Evolutionary conservation across 1,284 basidiomycete genomes (phyloP).

Genomic region (Mycena citricolor): DNA sequence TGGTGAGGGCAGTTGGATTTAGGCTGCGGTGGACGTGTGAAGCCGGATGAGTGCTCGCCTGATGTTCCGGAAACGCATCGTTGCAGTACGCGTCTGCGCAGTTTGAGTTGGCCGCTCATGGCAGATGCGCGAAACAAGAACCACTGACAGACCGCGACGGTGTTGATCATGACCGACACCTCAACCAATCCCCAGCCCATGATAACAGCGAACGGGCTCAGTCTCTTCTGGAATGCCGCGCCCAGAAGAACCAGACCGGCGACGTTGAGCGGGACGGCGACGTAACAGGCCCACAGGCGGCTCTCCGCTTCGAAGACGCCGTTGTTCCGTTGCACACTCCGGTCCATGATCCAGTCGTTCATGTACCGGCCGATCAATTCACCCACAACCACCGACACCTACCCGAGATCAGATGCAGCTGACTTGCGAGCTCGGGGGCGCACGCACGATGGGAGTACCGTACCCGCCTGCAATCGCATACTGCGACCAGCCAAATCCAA

Average conservation of each 20-base stretch:
- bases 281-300: conserved; percentile 68
- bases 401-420: not conserved
- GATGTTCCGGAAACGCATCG: conserved; percentile 46
- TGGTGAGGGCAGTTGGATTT: conserved; percentile 24
- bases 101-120: not conserved
- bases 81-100: conserved; percentile 49
- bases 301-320: conserved; percentile 74
- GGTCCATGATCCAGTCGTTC: conserved; percentile 67
- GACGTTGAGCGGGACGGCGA: conserved; percentile 62
- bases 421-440: not conserved
- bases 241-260: conserved; percentile 65
- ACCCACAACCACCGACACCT: conserved; percentile 70
- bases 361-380: conserved; percentile 65
- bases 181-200: conserved; percentile 71
- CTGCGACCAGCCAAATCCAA: conserved; percentile 37
- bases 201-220: conserved; percentile 54
- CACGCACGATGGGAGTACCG: conserved; percentile 60
- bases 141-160: conserved; percentile 59
- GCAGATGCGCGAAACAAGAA: too few species aligned
- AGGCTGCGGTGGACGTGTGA: not conserved
- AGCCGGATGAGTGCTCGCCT: not conserved
- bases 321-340: conserved; percentile 54
- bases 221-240: conserved; percentile 55
- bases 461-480: conserved; percentile 57
- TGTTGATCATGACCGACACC: conserved; percentile 62